phyloP scores from a whole-genome alignment of 2,329 filamentous ascomycete species.

The Cylindrodendrum hubeiense region DNA sequence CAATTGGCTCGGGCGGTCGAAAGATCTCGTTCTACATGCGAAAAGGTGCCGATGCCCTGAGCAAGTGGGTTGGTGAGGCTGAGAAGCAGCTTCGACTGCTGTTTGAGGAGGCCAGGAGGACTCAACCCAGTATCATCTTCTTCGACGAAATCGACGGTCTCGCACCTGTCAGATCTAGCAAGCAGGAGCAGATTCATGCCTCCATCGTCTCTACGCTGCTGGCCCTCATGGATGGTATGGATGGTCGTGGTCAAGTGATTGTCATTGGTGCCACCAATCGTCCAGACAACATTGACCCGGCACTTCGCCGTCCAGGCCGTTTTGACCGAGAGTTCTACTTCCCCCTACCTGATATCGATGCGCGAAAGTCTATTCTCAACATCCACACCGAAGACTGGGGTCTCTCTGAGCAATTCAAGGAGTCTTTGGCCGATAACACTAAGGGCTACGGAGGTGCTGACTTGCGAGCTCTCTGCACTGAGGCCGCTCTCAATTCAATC shows the following conservation, averaged over 20 bases:
- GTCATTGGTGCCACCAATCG: constrained; percentile 99
- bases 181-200: constrained; percentile 98
- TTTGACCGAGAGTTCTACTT: constrained; percentile 99
- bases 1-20: constrained; percentile 86
- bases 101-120: constrained; percentile 95
- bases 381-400: constrained; percentile 98
- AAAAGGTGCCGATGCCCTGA: constrained; percentile 96
- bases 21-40: constrained; percentile 99
- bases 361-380: constrained; percentile 87
- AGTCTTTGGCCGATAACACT: constrained; percentile 85
- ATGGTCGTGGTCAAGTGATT: constrained; percentile 97
- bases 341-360: constrained; percentile 85
- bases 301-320: constrained; percentile 90
- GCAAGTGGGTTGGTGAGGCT: constrained; percentile 99
- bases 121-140: constrained; percentile 98
- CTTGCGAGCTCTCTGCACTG: constrained; percentile 91
- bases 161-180: constrained; percentile 95
- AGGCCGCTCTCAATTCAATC: constrained; percentile 94
- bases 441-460: constrained; percentile 98
- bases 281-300: constrained; percentile 95
- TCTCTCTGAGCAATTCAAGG: constrained; percentile 82
- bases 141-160: constrained; percentile 99
- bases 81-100: constrained; percentile 93
- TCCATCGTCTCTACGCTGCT: constrained; percentile 97
- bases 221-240: constrained; percentile 97